Percentiles rank a stretch among this genome's conserved stretches.
Conservation (phyloP, 1,284 basidiomycete genomes). For the Amylostereum chailletii region DNA sequence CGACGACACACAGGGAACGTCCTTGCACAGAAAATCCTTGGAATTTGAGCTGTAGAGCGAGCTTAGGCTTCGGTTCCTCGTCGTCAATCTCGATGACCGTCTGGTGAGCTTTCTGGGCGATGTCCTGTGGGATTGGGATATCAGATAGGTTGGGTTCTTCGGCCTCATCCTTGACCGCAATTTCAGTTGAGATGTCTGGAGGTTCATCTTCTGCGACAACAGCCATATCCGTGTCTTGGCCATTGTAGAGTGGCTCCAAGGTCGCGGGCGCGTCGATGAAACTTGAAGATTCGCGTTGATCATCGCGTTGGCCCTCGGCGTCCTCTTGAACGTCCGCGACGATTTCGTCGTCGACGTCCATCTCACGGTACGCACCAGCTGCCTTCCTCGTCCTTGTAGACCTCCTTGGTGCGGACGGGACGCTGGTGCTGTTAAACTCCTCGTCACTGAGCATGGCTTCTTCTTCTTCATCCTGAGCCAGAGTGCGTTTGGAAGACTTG, state of each 20-base stretch:
- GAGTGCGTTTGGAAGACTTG: slow-evolving; percentile 29
- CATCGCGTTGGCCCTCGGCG: no score
- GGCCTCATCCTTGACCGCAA: slow-evolving; percentile 10
- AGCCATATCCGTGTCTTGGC: no score
- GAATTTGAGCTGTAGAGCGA: slow-evolving; percentile 53
- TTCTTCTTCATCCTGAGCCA: slow-evolving; percentile 18
- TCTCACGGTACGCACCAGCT: slow-evolving; percentile 1
- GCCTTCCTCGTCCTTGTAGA: slow-evolving; percentile 19
- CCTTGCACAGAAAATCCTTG: slow-evolving; percentile 60
- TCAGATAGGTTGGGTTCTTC: slow-evolving; percentile 6
- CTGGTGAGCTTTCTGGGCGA: background rate
- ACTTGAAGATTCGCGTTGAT: no score
- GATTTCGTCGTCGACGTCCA: no score
- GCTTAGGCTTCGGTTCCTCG: slow-evolving; percentile 60
- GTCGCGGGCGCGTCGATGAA: no score
- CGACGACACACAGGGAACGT: slow-evolving; percentile 66
- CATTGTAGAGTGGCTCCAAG: no score
- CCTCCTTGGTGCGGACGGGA: slow-evolving; percentile 14
- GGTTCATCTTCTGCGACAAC: no score
- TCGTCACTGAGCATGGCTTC: slow-evolving; percentile 17
- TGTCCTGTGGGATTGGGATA: no score
- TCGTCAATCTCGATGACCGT: slow-evolving; percentile 18
- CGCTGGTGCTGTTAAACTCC: slow-evolving; percentile 5
- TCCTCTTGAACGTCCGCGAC: no score
- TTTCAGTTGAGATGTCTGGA: no score